Conservation (phyloP, 2,329 filamentous ascomycete genomes). For the Apiospora arundinis region DNA sequence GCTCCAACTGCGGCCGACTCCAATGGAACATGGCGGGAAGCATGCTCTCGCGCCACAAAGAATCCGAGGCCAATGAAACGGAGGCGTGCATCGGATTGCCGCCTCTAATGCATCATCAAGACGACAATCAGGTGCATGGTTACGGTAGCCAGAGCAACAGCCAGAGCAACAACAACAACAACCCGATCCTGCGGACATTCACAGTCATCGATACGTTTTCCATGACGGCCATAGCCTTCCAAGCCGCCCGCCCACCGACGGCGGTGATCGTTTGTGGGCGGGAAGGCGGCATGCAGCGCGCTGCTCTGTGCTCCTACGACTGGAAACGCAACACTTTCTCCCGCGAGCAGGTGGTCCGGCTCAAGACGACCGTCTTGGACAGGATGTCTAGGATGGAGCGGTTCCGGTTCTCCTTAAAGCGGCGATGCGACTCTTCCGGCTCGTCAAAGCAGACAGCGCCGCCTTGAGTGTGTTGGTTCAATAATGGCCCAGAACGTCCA, state of each 20-base stretch:
- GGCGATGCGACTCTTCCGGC: too few relatives aligned
- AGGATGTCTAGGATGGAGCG: slow-evolving; percentile 27
- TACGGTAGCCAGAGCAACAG: too few relatives aligned
- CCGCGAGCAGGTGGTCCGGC: slow-evolving; percentile 26
- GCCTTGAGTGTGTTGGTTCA: too few relatives aligned
- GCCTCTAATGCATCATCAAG: neutral
- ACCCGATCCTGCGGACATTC: too few relatives aligned
- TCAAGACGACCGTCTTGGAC: slow-evolving; percentile 27
- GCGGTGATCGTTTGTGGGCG: slow-evolving; percentile 27
- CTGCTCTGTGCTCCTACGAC: slow-evolving; percentile 28
- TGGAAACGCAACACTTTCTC: slow-evolving; percentile 25
- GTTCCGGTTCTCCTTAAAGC: slow-evolving; percentile 25
- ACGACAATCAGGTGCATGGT: neutral
- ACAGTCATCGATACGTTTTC: slow-evolving; percentile 17
- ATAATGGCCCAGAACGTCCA: too few relatives aligned
- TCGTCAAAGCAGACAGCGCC: too few relatives aligned
- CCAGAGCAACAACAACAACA: too few relatives aligned
- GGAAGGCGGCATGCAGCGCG: slow-evolving; percentile 30
- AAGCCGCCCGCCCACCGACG: slow-evolving; percentile 25
- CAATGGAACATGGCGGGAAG: slow-evolving; percentile 4
- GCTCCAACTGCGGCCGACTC: neutral
- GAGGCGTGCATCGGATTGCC: neutral
- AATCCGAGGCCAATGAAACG: neutral
- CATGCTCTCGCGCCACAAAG: neutral
- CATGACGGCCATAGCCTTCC: slow-evolving; percentile 25